These are phyloP conservation scores for Miamiensis avidus DNA, from an alignment of 169 alveolate genomes.

Conservation along the genomic window DNA sequence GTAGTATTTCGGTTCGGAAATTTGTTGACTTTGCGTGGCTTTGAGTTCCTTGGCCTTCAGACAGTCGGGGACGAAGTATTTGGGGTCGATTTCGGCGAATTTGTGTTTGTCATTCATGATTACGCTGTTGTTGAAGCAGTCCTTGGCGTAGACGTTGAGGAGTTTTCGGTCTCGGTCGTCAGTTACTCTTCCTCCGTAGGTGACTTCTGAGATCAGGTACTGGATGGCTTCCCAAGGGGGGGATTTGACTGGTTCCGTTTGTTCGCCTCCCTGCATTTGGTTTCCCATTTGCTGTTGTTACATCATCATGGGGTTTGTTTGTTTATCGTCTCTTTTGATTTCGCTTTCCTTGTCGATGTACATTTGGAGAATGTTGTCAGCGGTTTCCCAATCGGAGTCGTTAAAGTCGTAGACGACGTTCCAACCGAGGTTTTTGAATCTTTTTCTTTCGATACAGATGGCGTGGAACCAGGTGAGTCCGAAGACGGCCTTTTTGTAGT, in stretches of 20 bases:
- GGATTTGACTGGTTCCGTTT: slow-evolving; percentile 65
- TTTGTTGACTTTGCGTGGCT: slow-evolving; percentile 42
- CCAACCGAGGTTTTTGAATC: slow-evolving; percentile 93
- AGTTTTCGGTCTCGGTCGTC: slow-evolving; percentile 93
- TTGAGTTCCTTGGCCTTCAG: slow-evolving; percentile 46
- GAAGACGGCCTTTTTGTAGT: slow-evolving; percentile 83
- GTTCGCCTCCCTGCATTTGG: background rate
- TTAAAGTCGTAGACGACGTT: slow-evolving; percentile 90
- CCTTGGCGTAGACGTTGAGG: slow-evolving; percentile 87
- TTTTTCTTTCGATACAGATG: slow-evolving; percentile 88
- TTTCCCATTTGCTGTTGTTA: slow-evolving; percentile 19
- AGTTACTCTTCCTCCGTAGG: slow-evolving; percentile 96
- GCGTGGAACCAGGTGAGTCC: slow-evolving; percentile 93
- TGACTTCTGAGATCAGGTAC: slow-evolving; percentile 93
- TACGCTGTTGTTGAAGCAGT: slow-evolving; percentile 85
- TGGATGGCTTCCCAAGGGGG: slow-evolving; percentile 94
- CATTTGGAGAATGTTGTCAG: slow-evolving; percentile 90
- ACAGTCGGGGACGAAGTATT: slow-evolving; percentile 84
- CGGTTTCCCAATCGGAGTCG: slow-evolving; percentile 92
- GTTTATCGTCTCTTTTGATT: slow-evolving; percentile 45
- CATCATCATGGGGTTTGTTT: too few relatives aligned
- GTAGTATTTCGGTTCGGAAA: slow-evolving; percentile 47
- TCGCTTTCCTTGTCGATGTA: slow-evolving; percentile 85
- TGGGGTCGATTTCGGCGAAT: slow-evolving; percentile 23
- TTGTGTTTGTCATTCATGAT: slow-evolving; percentile 58